A percentile compares a stretch with the other conserved stretches of the same genome.
Evolutionary conservation across 768 basidiomycete genomes (phyloP).

Genomic region (Suillus lakei): DNA sequence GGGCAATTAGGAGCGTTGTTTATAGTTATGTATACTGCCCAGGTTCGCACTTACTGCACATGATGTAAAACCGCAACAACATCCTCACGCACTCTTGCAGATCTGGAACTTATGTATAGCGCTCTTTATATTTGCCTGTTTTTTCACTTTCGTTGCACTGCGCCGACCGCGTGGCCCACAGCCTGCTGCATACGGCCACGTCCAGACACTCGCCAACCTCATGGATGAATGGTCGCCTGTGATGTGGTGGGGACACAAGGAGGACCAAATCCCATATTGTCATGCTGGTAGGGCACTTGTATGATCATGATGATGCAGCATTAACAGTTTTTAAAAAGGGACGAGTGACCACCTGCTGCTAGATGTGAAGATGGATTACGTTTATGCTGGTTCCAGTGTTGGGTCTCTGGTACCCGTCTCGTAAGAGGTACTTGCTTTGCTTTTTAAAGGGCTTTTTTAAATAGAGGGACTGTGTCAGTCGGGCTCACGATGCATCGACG

Average conservation of each 20-base stretch:
- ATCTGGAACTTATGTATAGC: slow-evolving; percentile 29
- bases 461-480: neutral
- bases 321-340: neutral
- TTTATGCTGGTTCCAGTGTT: slow-evolving; percentile 20
- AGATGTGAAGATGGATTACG: slow-evolving; percentile 21
- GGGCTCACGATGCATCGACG: neutral
- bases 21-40: no score
- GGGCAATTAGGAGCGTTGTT: no score
- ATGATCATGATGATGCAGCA: neutral
- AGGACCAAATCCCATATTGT: neutral
- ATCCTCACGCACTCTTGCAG: slow-evolving; percentile 10
- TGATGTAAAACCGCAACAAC: neutral
- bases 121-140: slow-evolving; percentile 25
- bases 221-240: slow-evolving; percentile 40
- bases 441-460: no score
- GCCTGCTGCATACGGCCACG: slow-evolving; percentile 37
- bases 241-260: slow-evolving; percentile 40
- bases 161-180: slow-evolving; percentile 29
- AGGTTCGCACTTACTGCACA: slow-evolving; percentile 17
- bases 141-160: slow-evolving; percentile 20
- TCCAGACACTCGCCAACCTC: slow-evolving; percentile 39
- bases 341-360: slow-evolving; percentile 21
- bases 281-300: slow-evolving; percentile 23
- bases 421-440: neutral
- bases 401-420: neutral